A percentile compares a stretch with the other conserved stretches of the same genome.
Evolutionary conservation across 139 green algal species (phyloP).

Genomic region (Chlorella sp.): DNA sequence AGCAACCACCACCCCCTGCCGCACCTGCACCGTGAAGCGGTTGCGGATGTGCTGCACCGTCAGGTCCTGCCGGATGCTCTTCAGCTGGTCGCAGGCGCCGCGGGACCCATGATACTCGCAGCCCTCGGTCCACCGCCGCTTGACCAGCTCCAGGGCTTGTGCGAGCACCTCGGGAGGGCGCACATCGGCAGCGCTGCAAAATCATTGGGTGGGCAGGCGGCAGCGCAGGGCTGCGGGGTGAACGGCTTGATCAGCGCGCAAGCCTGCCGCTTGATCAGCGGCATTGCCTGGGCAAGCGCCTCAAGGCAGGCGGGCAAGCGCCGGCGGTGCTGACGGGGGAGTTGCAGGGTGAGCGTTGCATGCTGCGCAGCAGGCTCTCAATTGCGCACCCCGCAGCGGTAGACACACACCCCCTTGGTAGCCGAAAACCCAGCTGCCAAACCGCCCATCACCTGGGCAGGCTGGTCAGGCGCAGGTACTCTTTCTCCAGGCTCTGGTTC

Average conservation of each 20-base stretch:
- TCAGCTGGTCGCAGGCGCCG: constrained; percentile 76
- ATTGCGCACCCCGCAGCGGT: too few relatives aligned
- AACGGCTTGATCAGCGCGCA: too few relatives aligned
- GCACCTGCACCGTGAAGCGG: constrained; percentile 51
- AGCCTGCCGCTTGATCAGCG: constrained; percentile 60
- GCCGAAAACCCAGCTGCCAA: too few relatives aligned
- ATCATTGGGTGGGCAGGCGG: neutral
- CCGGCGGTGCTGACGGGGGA: neutral
- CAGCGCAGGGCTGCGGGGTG: too few relatives aligned
- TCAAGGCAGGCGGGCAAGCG: constrained; percentile 49
- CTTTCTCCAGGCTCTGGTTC: constrained; percentile 56
- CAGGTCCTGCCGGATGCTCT: constrained; percentile 84
- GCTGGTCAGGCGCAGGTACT: constrained; percentile 65
- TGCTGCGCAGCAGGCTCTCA: neutral
- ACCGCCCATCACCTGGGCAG: constrained; percentile 40
- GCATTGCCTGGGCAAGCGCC: constrained; percentile 61
- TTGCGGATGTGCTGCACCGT: constrained; percentile 79
- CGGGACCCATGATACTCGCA: neutral
- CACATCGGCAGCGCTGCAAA: constrained; percentile 38
- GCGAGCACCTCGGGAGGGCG: constrained; percentile 55
- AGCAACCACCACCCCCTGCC: neutral
- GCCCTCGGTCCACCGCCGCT: constrained; percentile 42
- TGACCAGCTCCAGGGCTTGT: constrained; percentile 62
- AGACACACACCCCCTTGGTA: too few relatives aligned
- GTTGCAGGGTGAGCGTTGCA: too few relatives aligned